Base-by-base conservation (phyloP, 2,329 filamentous ascomycete species). In the Chrysoporthe austroafricana region DNA sequence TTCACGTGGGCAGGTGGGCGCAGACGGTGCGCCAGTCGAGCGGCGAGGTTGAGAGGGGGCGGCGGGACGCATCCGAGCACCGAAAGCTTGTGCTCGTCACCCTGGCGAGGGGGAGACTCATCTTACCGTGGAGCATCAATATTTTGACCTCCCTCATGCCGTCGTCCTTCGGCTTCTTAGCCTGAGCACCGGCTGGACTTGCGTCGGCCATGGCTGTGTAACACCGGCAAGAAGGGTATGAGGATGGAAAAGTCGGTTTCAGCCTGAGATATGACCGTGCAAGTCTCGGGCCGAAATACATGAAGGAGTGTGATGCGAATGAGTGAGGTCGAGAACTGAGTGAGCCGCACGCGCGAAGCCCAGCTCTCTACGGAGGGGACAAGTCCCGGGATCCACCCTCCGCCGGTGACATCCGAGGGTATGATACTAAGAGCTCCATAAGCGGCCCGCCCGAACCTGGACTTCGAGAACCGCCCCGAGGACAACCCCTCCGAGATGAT, bases 81-180 rank as follows among this genome's bases (percentile, higher is more conserved):
- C 6, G 5, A 9, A 39, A 9, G 36, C 9, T 39, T 6, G 9
- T 9, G 36, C 36, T 9, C 36, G 36, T 39, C 36, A 39, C 5
- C 36, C 36, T 39, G 7, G 7, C 46, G 34, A 34, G 56, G 8
- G 34, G 34, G 2, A 36, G 11, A 58, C 34, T 36, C 4, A 16
- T 42, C 79, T 66, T 77, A 89, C 88, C 91, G 74, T 94, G 91
- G 39, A 94, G 84, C 90, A 94, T 93, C 57, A 94, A 83, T 71
- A 94, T 89, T 78, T 89, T 92, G 67, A 90, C 73, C 64, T 85
- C 80, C 66, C 77, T 83, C 77, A 84, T 86, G 50, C 73, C 77
- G 66, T 77, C 77, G 69, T 76, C 74, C 66, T 76, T 77, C 67
- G 76, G 76, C 63, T n/a, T 61, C 18, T 44, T 61, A 44, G 56